Base-by-base conservation (phyloP, 371 early-diverging fungal genomes). In the Blastocladiella emersonii region DNA sequence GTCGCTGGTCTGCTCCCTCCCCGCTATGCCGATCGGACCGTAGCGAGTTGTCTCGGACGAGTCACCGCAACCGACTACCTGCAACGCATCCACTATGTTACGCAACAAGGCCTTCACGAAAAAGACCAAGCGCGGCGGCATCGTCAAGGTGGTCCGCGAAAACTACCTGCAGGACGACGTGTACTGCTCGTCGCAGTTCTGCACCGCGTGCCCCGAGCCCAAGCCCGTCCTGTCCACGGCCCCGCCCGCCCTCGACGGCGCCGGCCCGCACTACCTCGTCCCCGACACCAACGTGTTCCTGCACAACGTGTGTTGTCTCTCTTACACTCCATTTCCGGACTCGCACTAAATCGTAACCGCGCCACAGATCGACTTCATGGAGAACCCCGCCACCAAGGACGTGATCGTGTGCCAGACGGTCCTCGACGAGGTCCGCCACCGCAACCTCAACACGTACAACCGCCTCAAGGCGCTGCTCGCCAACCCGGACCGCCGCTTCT, bases 91-190 rank as follows among this genome's bases (percentile, higher is more conserved):
- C 21, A 7, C 2, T 1, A 48, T 48, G 48, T 23, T 48, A 1
- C 48, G 48, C 48, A 48, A 48, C 53, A 75, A 74, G 64, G 57
- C 70, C 2, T 78, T 73, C 65, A 66, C 88, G 8, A 85, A 88
- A 63, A 88, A 88, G 68, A 92, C 89, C 39, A 80, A 83, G 67
- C 84, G 86, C 70, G 95, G 98, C 34, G 88, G 86, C 62, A 87
- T 94, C 55, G 81, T 92, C 63, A 91, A 90, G 68, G 89, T 94
- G n/a, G 88, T 95, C 65, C 87, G 88, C 70, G 95, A 97, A 70
- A 95, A 94, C 68, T 96, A 97, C 72, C 75, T 97, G 35, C 87
- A 95, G 39, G 95, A 95, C 71, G 98, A 97, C 71, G 91, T 97
- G 53, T 74, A 80, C 57, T 97, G 98, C 71, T 89, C 87, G 5